Evolutionary conservation across 345 rosid species (phyloP), one percentile per base, ranked within the genome.

Genomic region (Noccaea bulbosa): DNA sequence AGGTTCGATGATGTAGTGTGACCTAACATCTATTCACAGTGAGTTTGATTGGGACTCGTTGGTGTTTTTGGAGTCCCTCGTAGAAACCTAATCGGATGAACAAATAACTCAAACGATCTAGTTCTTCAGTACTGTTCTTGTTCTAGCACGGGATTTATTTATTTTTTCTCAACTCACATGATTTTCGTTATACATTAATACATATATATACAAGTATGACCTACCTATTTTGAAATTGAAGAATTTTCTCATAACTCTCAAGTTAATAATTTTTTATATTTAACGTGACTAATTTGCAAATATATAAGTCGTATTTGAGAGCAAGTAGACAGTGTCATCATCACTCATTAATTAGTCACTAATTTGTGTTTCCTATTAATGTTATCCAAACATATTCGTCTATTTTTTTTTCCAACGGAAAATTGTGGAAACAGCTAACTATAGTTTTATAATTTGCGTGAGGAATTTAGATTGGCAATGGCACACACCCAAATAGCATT

Each of bases 401-500:
- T 8, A 4, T 52, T 2, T 0, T 27, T 62, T 10, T 20, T 20
- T 20, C 2, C 40, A 44, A 44, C 39, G 40, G 8, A 53, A 24
- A 52, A 22, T 22, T 5, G 76, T 72, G 24, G 49, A 72, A 14
- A 15, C 57, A 64, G 43, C 65, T 12, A 72, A 45, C 24, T 64
- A 46, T 24, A 35, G 32, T 35, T n/a, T 5, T 24, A 37, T 10
- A 24, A 44, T 15, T 44, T 72, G 49, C 76, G 70, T 72, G 64
- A 11, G 20, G 57, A 15, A 45, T 53, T 41, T 7, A 71, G 14
- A 40, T 39, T 34, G 44, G 45, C 3, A 27, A 27, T 27, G 30
- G 30, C 30, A 27, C 30, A 71, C 69, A 62, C 54, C 35, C n/a
- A n/a, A 62, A 53, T 15, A 70, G 68, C 68, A 61, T 70, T 46